Base-by-base conservation (phyloP, 2,329 filamentous ascomycete species). In the Cyphellophora attinorum region DNA sequence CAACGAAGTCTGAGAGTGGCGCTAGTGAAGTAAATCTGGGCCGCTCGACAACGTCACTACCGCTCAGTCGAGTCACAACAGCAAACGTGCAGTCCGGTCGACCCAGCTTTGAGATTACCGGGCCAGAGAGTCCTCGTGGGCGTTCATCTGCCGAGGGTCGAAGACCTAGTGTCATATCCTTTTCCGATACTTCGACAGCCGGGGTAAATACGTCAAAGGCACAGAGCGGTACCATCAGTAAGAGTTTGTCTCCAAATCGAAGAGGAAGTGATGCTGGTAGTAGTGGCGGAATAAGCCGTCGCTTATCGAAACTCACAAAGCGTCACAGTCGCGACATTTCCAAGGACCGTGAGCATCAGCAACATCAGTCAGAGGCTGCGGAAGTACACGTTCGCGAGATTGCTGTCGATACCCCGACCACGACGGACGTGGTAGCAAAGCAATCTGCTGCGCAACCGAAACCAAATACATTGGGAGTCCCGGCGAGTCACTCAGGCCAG, bases 61-160 rank as follows among this genome's bases (percentile, higher is more conserved):
- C 11, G 23, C 38, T 15, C 42, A 48, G 10, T 34, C 37, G 6
- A 39, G 43, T 28, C 42, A 45, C 11, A 36, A 41, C 19, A 38
- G 35, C 19, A 42, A 14, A 27, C 21, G 46, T 27, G 6, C 16
- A 38, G 11, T 54, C 56, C 25, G 48, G 44, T 18, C 51, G 57
- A 27, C 58, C 54, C 13, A 63, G 59, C 40, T 47, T 61, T 29
- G 61, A 63, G 36, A 50, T 60, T 19, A 55, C 56, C 2, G 45
- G 36, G 11, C 50, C 51, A 11, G 51, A 54, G 15, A 47, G 49
- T 27, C 19, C 35, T 14, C 42, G 47, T 11, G 38, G 38, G 19
- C 42, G 44, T 30, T 40, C 42, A 15, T 32, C 44, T 6, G 39
- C 33, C 6, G 41, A 42, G 21, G 41, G 42, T 34, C 44, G 54